Evolutionary conservation across 2,329 filamentous ascomycete species (phyloP).

Genomic region (Epichloe hybrida): DNA sequence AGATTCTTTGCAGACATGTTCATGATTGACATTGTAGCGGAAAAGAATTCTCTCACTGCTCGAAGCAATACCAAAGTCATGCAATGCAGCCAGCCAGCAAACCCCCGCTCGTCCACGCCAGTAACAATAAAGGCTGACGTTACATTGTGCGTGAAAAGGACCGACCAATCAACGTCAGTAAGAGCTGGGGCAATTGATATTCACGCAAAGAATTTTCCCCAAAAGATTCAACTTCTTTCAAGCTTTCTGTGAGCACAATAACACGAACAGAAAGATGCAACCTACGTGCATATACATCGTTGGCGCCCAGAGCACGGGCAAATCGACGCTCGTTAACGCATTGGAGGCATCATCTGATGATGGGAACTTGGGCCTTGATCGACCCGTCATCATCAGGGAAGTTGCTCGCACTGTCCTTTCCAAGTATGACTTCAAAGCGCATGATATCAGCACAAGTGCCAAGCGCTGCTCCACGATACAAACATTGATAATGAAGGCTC

Average conservation of each 20-base stretch:
- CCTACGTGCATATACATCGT: not conserved
- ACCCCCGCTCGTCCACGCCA: not conserved
- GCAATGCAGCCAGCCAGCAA: not conserved
- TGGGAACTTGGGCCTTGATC: not conserved
- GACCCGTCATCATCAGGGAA: not conserved
- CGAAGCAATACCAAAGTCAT: no score
- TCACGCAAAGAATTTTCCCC: no score
- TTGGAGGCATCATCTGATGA: not conserved
- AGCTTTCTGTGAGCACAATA: not conserved
- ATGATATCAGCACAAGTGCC: not conserved
- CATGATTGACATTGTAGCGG: not conserved
- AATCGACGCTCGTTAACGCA: not conserved
- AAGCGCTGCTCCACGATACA: not conserved
- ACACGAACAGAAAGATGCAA: not conserved
- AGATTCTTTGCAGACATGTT: not conserved
- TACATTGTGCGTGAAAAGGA: not conserved
- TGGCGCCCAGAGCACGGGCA: not conserved
- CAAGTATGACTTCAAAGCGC: not conserved
- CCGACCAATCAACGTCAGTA: not conserved
- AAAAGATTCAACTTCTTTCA: no score
- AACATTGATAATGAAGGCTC: not conserved
- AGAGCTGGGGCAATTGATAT: not conserved
- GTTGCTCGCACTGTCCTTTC: not conserved
- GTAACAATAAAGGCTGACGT: not conserved
- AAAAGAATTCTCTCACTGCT: no score